Conservation (phyloP, 371 early-diverging fungal species). For the Coemansia sp. region DNA sequence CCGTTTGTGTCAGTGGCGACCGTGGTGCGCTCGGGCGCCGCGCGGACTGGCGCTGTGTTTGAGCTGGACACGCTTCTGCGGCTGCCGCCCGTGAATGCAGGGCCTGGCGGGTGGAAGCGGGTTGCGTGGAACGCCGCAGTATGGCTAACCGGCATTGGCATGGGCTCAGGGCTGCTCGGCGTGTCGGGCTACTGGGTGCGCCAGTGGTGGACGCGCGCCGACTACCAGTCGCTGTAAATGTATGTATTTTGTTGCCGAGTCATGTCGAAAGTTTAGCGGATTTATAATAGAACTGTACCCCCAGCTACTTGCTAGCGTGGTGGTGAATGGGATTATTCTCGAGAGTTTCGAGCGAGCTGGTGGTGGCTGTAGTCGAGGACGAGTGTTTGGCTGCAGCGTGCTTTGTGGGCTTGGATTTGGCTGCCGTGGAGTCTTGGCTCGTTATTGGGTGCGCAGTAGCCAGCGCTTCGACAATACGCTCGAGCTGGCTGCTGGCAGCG, state of each 20-base stretch:
- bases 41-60: slow-evolving; percentile 47
- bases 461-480: slow-evolving; percentile 21
- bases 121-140: slow-evolving; percentile 47
- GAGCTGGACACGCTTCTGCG: slow-evolving; percentile 40
- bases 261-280: no score
- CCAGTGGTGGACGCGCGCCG: slow-evolving; percentile 50
- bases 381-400: not conserved
- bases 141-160: slow-evolving; percentile 46
- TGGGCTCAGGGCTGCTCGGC: slow-evolving; percentile 45
- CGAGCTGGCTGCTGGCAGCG: slow-evolving; percentile 17
- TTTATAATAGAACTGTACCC: no score
- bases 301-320: not conserved
- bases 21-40: slow-evolving; percentile 38
- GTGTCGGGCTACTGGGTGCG: slow-evolving; percentile 49
- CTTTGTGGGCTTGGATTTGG: not conserved
- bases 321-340: slow-evolving; percentile 1
- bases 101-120: slow-evolving; percentile 44
- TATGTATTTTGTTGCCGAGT: not conserved
- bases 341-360: not conserved
- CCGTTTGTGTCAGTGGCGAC: slow-evolving; percentile 48
- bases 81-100: slow-evolving; percentile 32
- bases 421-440: not conserved
- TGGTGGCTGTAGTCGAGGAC: not conserved
- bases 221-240: slow-evolving; percentile 48
- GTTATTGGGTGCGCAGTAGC: not conserved